phyloP scores from a whole-genome alignment of 768 basidiomycete species.

The Xerocomellus intermedius region DNA sequence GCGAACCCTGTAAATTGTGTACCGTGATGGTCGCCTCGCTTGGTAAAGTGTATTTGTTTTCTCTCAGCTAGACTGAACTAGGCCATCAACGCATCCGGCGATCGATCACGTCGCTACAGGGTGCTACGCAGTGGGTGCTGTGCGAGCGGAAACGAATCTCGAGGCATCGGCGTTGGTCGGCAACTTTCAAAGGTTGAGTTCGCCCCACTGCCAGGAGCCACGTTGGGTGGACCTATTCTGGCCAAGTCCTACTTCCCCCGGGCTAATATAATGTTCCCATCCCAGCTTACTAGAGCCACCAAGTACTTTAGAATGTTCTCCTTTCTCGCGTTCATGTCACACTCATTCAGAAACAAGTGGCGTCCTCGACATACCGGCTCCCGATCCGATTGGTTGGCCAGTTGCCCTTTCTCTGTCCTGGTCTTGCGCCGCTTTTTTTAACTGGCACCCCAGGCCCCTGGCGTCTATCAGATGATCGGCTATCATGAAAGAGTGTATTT shows the following conservation, averaged over 20 bases:
- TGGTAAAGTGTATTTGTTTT: background rate
- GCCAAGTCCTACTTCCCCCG: conserved; percentile 15
- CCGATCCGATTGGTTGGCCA: background rate
- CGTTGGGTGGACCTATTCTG: conserved; percentile 5
- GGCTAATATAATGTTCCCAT: conserved; percentile 4
- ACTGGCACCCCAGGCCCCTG: background rate
- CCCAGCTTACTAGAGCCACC: background rate
- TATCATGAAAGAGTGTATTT: conserved; percentile 7
- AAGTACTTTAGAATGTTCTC: background rate
- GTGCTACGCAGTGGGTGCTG: conserved; percentile 2
- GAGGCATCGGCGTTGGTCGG: conserved; percentile 20
- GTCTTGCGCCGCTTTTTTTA: conserved; percentile 1
- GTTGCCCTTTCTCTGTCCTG: background rate
- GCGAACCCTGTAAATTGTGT: no score
- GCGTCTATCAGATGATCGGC: conserved; percentile 16
- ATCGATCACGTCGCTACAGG: conserved; percentile 15
- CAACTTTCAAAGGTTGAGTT: conserved; percentile 16
- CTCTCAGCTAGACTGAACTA: conserved; percentile 3
- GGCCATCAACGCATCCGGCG: conserved; percentile 2
- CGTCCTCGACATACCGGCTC: conserved; percentile 1
- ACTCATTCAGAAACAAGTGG: background rate
- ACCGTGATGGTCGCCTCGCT: conserved; percentile 2
- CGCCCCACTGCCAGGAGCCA: conserved; percentile 5
- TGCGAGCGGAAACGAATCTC: conserved; percentile 25
- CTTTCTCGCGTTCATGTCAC: conserved; percentile 10